Conservation (phyloP, 345 rosid genomes). For the Passiflora organensis region DNA sequence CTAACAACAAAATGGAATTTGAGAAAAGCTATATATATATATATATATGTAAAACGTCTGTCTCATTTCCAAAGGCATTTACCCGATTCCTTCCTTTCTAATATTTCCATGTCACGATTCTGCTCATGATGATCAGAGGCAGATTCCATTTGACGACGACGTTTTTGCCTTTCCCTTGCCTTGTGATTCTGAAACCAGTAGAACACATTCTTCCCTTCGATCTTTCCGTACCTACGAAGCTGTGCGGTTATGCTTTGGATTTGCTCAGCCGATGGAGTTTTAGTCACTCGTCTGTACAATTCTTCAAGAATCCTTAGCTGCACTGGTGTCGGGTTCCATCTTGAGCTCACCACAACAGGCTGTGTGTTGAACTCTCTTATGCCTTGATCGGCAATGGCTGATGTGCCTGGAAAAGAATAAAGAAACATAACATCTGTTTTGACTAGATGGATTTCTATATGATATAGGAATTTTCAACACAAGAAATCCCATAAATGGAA, state of each 20-base stretch:
- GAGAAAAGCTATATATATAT: background rate
- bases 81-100: conserved; percentile 48
- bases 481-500: too few species aligned
- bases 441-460: too few species aligned
- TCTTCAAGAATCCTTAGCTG: conserved; percentile 89
- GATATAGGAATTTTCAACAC: too few species aligned
- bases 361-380: conserved; percentile 58
- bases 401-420: too few species aligned
- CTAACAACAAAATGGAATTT: background rate
- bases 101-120: conserved; percentile 26
- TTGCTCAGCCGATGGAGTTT: conserved; percentile 89
- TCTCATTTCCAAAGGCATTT: too few species aligned
- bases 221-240: conserved; percentile 80
- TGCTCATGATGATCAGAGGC: conserved; percentile 17
- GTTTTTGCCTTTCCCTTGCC: conserved; percentile 84
- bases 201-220: conserved; percentile 94
- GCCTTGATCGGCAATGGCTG: conserved; percentile 48
- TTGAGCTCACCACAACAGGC: conserved; percentile 67
- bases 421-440: too few species aligned
- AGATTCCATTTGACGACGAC: conserved; percentile 80
- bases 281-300: conserved; percentile 66
- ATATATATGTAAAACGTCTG: too few species aligned
- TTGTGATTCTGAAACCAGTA: conserved; percentile 99
- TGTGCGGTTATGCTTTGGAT: conserved; percentile 84
- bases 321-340: conserved; percentile 97